A percentile compares a stretch with the other conserved stretches of the same genome.
Conservation (phyloP, 2,329 filamentous ascomycete species). For the Ceratocystis smalleyi region DNA sequence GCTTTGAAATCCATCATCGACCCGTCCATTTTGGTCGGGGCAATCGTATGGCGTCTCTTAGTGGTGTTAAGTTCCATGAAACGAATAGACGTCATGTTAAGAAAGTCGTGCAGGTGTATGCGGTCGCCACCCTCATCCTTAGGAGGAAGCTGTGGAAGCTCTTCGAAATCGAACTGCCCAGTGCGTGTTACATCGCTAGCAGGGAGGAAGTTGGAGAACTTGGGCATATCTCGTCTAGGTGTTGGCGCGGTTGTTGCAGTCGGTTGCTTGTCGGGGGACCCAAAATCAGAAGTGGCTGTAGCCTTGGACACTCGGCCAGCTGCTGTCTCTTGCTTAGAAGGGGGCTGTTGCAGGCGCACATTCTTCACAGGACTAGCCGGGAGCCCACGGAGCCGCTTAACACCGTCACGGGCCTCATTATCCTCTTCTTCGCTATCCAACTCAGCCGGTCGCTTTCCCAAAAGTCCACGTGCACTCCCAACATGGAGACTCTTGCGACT, state of each 20-base stretch:
- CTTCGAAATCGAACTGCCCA: constrained; percentile 26
- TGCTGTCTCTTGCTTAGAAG: constrained; percentile 48
- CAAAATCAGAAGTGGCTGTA: constrained; percentile 24
- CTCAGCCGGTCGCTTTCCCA: constrained; percentile 60
- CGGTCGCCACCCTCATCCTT: constrained; percentile 35
- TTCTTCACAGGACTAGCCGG: constrained; percentile 66
- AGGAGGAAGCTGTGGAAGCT: constrained; percentile 21
- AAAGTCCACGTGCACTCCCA: constrained; percentile 54
- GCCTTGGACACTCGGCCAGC: constrained; percentile 43
- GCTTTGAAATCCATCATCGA: constrained; percentile 30
- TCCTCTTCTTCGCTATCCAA: constrained; percentile 45
- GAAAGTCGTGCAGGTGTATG: constrained; percentile 79
- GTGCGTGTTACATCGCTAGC: constrained; percentile 20
- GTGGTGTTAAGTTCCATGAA: constrained; percentile 99
- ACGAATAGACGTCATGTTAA: constrained; percentile 88
- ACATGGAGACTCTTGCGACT: constrained; percentile 64
- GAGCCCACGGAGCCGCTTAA: constrained; percentile 56
- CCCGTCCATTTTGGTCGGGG: constrained; percentile 35
- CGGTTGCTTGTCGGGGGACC: constrained; percentile 30
- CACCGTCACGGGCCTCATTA: constrained; percentile 43
- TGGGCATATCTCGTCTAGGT: constrained; percentile 9
- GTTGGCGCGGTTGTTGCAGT: constrained; percentile 35
- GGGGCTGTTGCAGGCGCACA: constrained; percentile 52
- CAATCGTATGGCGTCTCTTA: constrained; percentile 73
- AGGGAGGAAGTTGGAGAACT: constrained; percentile 6